Evolutionary conservation across 2,329 filamentous ascomycete genomes (phyloP), one percentile per base, ranked within the genome.

Genomic region (Ophiocordyceps sinensis): DNA sequence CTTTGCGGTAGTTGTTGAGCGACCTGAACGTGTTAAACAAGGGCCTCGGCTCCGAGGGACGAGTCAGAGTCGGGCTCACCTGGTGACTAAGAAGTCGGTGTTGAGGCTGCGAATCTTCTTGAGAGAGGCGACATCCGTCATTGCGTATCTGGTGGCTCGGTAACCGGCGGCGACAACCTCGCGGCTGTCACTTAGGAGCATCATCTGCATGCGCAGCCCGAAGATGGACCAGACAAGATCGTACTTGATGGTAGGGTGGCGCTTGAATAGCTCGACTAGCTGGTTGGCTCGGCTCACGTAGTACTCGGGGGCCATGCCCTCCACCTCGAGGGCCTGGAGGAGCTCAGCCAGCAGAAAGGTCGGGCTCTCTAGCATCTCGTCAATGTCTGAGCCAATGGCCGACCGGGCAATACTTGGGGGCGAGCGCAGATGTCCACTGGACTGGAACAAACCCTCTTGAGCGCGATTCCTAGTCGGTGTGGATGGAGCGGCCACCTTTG

Each of bases 151-250:
- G 44, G 87, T 88, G 62, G 96, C 82, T 47, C 91, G 76, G 60
- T 96, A 98, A 1, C 86, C 91, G 36, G 91, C 86, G 23, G 91
- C 91, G 21, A 94, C 86, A 11, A 96, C 89, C 64, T 98, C 93
- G 49, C 89, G 79, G 58, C 85, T 95, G 51, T 95, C 89, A 55
- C 89, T 95, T 43, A 98, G 68, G 19, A 98, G 78, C 85, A 98
- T 93, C 50, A 85, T 80, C 62, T 98, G 91, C 68, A 96, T 88
- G 36, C 91, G 77, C 38, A 93, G 64, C 2, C 93, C 91, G 61
- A 98, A 98, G 2, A 94, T 80, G 4, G 87, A 84, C 91, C 91
- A 98, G 1, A 86, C 88, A 38, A 98, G 66, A 60, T 98, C 93
- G 58, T 96, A 95, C 57, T 98, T 98, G 43, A 98, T 71, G 1